Percentiles rank a stretch among this genome's conserved stretches.
These are phyloP conservation scores for Dichomitus squalens DNA, from an alignment of 1,284 basidiomycete species.

Conservation along the genomic window DNA sequence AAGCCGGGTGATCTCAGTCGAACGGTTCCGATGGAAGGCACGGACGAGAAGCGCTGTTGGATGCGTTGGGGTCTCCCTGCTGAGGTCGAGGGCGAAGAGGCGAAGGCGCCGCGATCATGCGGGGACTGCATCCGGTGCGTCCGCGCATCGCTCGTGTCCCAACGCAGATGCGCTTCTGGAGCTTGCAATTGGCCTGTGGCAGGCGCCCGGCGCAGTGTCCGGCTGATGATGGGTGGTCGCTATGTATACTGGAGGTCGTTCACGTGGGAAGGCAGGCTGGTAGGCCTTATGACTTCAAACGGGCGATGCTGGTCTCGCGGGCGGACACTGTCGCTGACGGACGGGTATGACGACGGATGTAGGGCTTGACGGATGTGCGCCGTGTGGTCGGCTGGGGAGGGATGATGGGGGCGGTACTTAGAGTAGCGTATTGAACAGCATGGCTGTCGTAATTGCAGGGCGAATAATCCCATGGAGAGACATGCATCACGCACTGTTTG, in stretches of 20 bases:
- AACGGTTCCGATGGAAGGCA: constrained; percentile 22
- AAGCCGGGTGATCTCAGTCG: constrained; percentile 13
- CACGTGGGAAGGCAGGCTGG: constrained; percentile 18
- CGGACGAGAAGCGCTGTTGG: constrained; percentile 5
- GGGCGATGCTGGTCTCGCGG: not conserved
- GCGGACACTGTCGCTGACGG: constrained; percentile 6
- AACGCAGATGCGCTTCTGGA: constrained; percentile 15
- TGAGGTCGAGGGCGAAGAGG: too few species aligned
- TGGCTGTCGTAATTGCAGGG: constrained; percentile 17
- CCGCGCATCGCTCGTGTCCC: constrained; percentile 5
- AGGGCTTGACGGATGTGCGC: not conserved
- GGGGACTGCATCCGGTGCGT: constrained; percentile 4
- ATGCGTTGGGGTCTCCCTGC: too few species aligned
- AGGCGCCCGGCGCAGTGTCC: not conserved
- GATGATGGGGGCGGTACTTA: constrained; percentile 8
- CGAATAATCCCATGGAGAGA: not conserved
- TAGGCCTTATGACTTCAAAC: constrained; percentile 13
- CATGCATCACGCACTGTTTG: constrained; percentile 7
- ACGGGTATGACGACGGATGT: constrained; percentile 5
- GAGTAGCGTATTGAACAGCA: constrained; percentile 1
- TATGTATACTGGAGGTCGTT: too few species aligned
- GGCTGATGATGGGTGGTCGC: constrained; percentile 9
- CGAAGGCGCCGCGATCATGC: constrained; percentile 16
- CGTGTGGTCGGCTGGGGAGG: not conserved
- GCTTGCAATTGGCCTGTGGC: constrained; percentile 7